Conservation (phyloP, 2,329 filamentous ascomycete genomes). For the Chrysosporium queenslandicum region DNA sequence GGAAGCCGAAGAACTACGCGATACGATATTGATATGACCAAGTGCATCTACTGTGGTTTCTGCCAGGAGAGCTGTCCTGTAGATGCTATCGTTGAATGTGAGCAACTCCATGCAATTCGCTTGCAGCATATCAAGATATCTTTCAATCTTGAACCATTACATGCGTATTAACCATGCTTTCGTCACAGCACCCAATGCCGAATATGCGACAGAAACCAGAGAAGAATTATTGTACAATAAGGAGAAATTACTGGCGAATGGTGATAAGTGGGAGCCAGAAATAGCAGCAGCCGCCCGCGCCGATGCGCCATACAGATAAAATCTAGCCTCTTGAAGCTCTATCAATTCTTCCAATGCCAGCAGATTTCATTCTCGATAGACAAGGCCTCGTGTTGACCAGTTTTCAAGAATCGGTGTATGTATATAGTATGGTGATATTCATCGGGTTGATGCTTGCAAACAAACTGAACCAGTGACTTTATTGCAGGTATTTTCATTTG, state of each 20-base stretch:
- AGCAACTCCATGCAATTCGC: slow-evolving; percentile 21
- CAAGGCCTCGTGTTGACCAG: not conserved
- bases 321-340: not conserved
- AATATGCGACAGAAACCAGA: slow-evolving; percentile 67
- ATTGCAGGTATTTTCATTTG: not conserved
- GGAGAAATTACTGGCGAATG: slow-evolving; percentile 80
- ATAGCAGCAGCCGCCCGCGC: slow-evolving; percentile 83
- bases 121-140: not conserved
- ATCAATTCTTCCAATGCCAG: not conserved
- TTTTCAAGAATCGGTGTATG: slow-evolving; percentile 2
- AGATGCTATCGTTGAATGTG: slow-evolving; percentile 76
- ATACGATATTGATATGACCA: slow-evolving; percentile 99
- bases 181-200: slow-evolving; percentile 54
- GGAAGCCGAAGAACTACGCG: slow-evolving; percentile 89
- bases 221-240: slow-evolving; percentile 98
- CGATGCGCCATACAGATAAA: slow-evolving; percentile 81
- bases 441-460: not conserved
- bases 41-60: slow-evolving; percentile 99
- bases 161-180: not conserved
- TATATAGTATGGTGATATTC: slow-evolving; percentile 7
- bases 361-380: not conserved
- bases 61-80: slow-evolving; percentile 99
- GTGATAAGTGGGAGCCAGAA: slow-evolving; percentile 97
- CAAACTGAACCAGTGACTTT: not conserved
- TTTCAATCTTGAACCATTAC: too few species aligned